Evolutionary conservation across 2,329 filamentous ascomycete genomes (phyloP), one percentile per base, ranked within the genome.

Genomic region (Xylariaceae sp.): DNA sequence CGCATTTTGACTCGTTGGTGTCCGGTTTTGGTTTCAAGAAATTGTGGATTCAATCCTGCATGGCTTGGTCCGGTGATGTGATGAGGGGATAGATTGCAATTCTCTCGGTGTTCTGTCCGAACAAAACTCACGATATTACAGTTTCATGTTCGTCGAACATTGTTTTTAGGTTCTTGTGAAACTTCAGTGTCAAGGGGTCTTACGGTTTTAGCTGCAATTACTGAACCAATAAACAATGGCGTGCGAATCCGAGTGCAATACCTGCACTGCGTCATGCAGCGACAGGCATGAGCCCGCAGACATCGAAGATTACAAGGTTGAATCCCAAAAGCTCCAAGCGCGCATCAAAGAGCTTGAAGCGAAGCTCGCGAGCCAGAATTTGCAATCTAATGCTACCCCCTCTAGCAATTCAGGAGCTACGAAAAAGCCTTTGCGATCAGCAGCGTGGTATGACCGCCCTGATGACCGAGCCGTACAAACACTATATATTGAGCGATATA

Each of bases 401-500:
- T 29, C 14, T 16, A 19, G 19, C 11, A 19, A 23, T 32, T 35
- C 40, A 44, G 42, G 37, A 21, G 29, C 16, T 2, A 32, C 38
- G 19, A 42, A 35, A 44, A 44, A 37, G 23, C 38, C 49, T 36
- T 43, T 56, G 21, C 49, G 54, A 41, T 56, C 54, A 11, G 48
- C 44, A 2, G 47, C 40, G 12, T 75, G 72, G 72, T 74, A 74
- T 54, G 65, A 68, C 46, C 64, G 66, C 27, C 59, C 67, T 25
- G 63, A 62, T 33, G 67, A 72, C 47, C 66, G 67, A 12, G 67
- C 64, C 14, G 68, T 72, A 66, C 67, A 62, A n/a, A 67, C 69
- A 8, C 57, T 74, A 22, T 76, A 76, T 54, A 67, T 73, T 45
- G 73, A 76, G 53, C 67, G 73, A 22, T 74, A 72, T 49, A 65